Base-by-base conservation (phyloP, 108 stramenopile genomes). In the Pseudonitzschia multiseries region DNA sequence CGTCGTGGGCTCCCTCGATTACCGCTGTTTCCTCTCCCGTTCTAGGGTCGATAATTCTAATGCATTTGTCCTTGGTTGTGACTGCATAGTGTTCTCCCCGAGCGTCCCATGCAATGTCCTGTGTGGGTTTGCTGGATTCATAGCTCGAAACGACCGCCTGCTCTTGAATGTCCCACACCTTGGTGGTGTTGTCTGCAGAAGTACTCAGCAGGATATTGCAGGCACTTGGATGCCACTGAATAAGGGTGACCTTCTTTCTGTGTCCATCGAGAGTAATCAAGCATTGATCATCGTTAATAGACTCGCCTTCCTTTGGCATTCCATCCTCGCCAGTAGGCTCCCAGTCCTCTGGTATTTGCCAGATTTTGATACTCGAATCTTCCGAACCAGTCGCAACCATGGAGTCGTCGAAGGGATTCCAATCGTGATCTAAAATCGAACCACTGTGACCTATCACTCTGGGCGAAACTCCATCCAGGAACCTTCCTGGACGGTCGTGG, bases 81-180 rank as follows among this genome's bases (percentile, higher is more conserved):
- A 88, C 83, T 27, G 96, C 97, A 67, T 84, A 96, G 46, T 79
- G 85, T 61, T 94, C 88, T 60, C 99, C 99, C 61, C 84, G 80
- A 68, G 81, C 82, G 79, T 97, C 97, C 98, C 98, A 99, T 40
- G 90, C 86, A 64, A 99, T 86, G 81, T 99, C 97, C 72, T 98
- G 97, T 73, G 94, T 89, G 65, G 98, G 81, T 80, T 97, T 92
- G 12, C 70, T 52, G 80, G 91, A 87, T 20, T 57, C 57, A 75
- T 87, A 89, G 40, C 85, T 79, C 31, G 65, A 72, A 43, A 95
- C 79, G 44, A 89, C 86, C 67, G 68, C 61, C 22, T 85, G 86
- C 24, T 84, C 86, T 77, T 98, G 97, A 46, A 98, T 83, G 76
- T 99, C 99, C 99, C 99, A 99, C 24, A 98, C 72, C 79, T 97